Conservation (phyloP, 2,329 filamentous ascomycete species). For the Phyllosticta paracitricarpa region DNA sequence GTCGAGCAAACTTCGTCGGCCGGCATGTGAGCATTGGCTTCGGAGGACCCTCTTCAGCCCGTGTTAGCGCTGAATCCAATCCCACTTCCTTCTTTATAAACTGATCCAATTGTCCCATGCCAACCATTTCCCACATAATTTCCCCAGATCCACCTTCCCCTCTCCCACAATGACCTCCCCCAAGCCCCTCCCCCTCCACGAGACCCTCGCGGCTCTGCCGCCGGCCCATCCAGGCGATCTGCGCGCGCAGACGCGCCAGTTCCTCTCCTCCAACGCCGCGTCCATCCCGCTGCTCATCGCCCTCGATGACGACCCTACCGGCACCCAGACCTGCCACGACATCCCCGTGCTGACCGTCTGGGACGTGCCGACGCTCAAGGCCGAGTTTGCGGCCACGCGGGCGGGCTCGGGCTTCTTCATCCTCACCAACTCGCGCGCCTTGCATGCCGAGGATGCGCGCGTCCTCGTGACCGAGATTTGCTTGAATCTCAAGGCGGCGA, state of each 20-base stretch:
- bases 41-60: background rate
- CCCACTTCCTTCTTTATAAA: background rate
- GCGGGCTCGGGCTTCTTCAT: slow-evolving; percentile 46
- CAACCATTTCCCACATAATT: background rate
- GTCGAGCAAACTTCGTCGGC: background rate
- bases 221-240: slow-evolving; percentile 12
- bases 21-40: background rate
- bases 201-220: slow-evolving; percentile 15
- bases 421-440: slow-evolving; percentile 48
- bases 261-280: slow-evolving; percentile 14
- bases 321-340: slow-evolving; percentile 53
- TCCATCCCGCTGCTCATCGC: slow-evolving; percentile 25
- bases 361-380: slow-evolving; percentile 35
- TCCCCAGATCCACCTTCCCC: background rate
- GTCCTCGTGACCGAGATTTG: slow-evolving; percentile 43
- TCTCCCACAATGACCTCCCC: background rate
- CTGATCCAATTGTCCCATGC: background rate
- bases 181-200: slow-evolving; percentile 5
- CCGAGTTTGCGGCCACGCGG: slow-evolving; percentile 34
- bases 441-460: slow-evolving; percentile 40
- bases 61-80: background rate
- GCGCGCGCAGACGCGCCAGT: slow-evolving; percentile 16
- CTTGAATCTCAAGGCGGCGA: slow-evolving; percentile 38
- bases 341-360: slow-evolving; percentile 47
- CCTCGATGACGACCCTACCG: slow-evolving; percentile 48